Conservation (phyloP, 1,284 basidiomycete species). For the Leccinum variabile region DNA sequence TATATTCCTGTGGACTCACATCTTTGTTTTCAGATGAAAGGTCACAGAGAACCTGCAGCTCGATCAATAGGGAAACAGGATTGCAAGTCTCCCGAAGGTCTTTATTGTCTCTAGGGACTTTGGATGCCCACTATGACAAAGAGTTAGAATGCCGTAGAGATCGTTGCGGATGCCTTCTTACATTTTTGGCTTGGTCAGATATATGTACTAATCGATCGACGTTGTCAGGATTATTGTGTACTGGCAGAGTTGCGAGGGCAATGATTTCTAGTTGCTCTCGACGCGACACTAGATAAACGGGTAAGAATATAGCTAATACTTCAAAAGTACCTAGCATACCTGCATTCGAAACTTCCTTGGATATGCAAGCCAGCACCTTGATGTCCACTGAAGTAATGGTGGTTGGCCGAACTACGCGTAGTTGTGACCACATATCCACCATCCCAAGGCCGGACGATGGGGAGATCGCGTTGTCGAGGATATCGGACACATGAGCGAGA, state of each 20-base stretch:
- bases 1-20: slow-evolving; percentile 16
- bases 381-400: slow-evolving; percentile 23
- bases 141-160: slow-evolving; percentile 9
- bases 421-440: slow-evolving; percentile 52
- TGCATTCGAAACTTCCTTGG: slow-evolving; percentile 4
- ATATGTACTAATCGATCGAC: slow-evolving; percentile 15
- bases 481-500: slow-evolving; percentile 33
- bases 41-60: slow-evolving; percentile 26
- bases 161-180: slow-evolving; percentile 12
- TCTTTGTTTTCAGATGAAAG: slow-evolving; percentile 18
- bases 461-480: slow-evolving; percentile 45
- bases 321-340: slow-evolving; percentile 14
- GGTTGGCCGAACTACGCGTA: slow-evolving; percentile 32
- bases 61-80: slow-evolving; percentile 24
- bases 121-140: slow-evolving; percentile 20
- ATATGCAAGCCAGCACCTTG: slow-evolving; percentile 13
- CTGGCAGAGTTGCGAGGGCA: slow-evolving; percentile 29
- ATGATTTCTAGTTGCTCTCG: slow-evolving; percentile 28
- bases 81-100: slow-evolving; percentile 10
- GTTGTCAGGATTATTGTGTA: slow-evolving; percentile 10
- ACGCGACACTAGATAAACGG: slow-evolving; percentile 20
- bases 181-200: slow-evolving; percentile 25
- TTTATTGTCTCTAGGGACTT: slow-evolving; percentile 1
- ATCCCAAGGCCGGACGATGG: slow-evolving; percentile 56
- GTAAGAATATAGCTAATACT: background rate